These are phyloP conservation scores for Caryopteris hybrid DNA, from an alignment of 305 asterid species.

Conservation along the genomic window DNA sequence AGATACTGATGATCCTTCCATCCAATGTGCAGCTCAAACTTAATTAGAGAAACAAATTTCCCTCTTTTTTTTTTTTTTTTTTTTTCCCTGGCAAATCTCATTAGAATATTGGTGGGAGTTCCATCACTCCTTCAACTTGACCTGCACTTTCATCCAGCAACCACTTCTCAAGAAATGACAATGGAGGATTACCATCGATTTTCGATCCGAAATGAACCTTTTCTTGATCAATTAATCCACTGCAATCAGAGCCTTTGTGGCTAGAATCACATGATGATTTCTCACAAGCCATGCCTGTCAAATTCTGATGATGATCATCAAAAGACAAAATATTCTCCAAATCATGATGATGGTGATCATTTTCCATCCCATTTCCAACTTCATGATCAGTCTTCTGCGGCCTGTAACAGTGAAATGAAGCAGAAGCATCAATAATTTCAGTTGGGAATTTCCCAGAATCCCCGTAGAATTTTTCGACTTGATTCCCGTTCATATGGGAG, in stretches of 20 bases:
- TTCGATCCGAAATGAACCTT: slow-evolving; percentile 18
- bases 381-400: slow-evolving; percentile 27
- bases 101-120: slow-evolving; percentile 64
- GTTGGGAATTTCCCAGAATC: slow-evolving; percentile 1
- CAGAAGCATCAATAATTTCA: background rate
- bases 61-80: background rate
- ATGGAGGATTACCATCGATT: slow-evolving; percentile 48
- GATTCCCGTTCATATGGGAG: background rate
- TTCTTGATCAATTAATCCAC: slow-evolving; percentile 31
- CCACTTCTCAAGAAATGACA: slow-evolving; percentile 94
- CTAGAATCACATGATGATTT: slow-evolving; percentile 48
- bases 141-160: slow-evolving; percentile 69
- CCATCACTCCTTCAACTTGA: slow-evolving; percentile 67
- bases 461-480: background rate
- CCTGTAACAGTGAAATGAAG: slow-evolving; percentile 31
- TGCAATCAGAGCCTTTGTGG: slow-evolving; percentile 39
- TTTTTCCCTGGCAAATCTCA: background rate
- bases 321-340: slow-evolving; percentile 39
- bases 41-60: background rate
- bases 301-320: slow-evolving; percentile 28
- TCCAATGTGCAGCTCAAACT: slow-evolving; percentile 3
- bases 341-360: slow-evolving; percentile 28
- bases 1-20: slow-evolving; percentile 8
- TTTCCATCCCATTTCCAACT: slow-evolving; percentile 14
- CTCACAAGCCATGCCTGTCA: slow-evolving; percentile 25